Conservation (phyloP, 768 basidiomycete species). For the Favolaschia claudopus region DNA sequence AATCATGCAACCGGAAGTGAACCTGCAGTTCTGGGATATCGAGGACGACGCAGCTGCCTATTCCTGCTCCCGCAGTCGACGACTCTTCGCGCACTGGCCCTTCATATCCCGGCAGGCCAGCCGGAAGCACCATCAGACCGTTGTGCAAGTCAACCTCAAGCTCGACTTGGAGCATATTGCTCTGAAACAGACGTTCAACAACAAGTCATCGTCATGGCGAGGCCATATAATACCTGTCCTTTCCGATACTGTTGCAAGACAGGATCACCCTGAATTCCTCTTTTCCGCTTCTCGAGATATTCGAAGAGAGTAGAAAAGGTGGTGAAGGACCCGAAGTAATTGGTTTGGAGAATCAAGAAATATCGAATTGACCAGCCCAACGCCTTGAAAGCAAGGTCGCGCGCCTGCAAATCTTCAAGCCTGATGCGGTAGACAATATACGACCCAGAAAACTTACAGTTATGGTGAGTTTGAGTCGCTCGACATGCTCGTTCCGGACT, state of each 20-base stretch:
- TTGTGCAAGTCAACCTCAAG: slow-evolving; percentile 60
- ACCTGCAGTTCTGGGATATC: slow-evolving; percentile 75
- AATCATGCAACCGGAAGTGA: slow-evolving; percentile 82
- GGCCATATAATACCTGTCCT: slow-evolving; percentile 70
- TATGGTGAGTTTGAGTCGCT: slow-evolving; percentile 76
- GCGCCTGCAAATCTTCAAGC: slow-evolving; percentile 47
- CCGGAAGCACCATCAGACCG: slow-evolving; percentile 69
- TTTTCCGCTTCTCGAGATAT: slow-evolving; percentile 74
- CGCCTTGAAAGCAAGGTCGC: slow-evolving; percentile 67
- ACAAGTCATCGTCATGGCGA: too few relatives aligned
- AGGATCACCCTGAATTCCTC: slow-evolving; percentile 78
- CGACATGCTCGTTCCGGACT: slow-evolving; percentile 73
- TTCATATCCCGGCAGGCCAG: slow-evolving; percentile 71
- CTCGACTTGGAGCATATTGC: slow-evolving; percentile 83
- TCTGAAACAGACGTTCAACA: slow-evolving; percentile 47
- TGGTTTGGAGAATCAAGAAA: slow-evolving; percentile 88
- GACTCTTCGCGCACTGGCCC: slow-evolving; percentile 27
- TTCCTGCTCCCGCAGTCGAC: slow-evolving; percentile 42
- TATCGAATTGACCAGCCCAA: slow-evolving; percentile 91
- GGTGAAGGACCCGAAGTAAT: slow-evolving; percentile 94
- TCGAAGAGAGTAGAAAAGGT: slow-evolving; percentile 90
- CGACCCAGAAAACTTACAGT: slow-evolving; percentile 49
- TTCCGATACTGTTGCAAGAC: slow-evolving; percentile 80
- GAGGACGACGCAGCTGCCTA: slow-evolving; percentile 65
- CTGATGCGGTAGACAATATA: not conserved